A percentile compares a stretch with the other conserved stretches of the same genome.
These are phyloP conservation scores for Schizochytrium sp. DNA, from an alignment of 108 stramenopile species.

Conservation along the genomic window DNA sequence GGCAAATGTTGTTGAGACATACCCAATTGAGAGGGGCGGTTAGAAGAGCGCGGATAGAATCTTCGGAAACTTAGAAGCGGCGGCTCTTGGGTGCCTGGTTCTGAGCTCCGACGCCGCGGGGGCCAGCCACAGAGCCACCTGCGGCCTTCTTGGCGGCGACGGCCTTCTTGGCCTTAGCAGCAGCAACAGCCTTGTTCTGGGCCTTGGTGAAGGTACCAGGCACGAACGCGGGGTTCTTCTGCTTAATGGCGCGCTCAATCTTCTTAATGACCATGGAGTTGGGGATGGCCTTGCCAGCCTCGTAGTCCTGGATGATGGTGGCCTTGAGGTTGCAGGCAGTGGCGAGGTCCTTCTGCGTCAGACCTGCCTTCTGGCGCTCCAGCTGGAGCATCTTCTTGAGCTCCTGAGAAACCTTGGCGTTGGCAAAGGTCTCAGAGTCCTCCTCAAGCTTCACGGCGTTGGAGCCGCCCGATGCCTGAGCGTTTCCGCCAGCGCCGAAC, in stretches of 20 bases:
- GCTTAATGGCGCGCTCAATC: slow-evolving; percentile 59
- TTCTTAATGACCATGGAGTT: slow-evolving; percentile 58
- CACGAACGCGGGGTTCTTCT: slow-evolving; percentile 54
- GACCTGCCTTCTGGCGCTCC: slow-evolving; percentile 43
- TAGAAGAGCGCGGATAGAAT: neutral
- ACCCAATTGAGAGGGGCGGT: neutral
- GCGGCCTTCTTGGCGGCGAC: slow-evolving; percentile 8
- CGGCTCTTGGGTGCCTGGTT: slow-evolving; percentile 49
- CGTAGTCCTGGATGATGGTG: slow-evolving; percentile 61
- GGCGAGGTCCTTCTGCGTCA: slow-evolving; percentile 62
- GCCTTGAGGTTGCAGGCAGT: slow-evolving; percentile 62
- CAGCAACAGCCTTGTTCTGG: slow-evolving; percentile 48
- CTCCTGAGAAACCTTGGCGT: slow-evolving; percentile 53
- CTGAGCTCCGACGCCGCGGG: neutral
- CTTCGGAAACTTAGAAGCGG: slow-evolving; percentile 32
- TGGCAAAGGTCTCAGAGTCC: slow-evolving; percentile 14
- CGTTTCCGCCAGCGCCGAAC: slow-evolving; percentile 43
- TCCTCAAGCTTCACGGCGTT: slow-evolving; percentile 36
- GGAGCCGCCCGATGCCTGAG: neutral
- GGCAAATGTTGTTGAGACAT: neutral
- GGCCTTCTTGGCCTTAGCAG: slow-evolving; percentile 58
- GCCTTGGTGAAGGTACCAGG: slow-evolving; percentile 54
- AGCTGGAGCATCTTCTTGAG: slow-evolving; percentile 58
- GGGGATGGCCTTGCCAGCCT: slow-evolving; percentile 62
- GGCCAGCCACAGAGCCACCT: neutral